These are phyloP conservation scores for Hymenoscyphus fraxineus DNA, from an alignment of 2,329 filamentous ascomycete genomes.

Conservation along the genomic window DNA sequence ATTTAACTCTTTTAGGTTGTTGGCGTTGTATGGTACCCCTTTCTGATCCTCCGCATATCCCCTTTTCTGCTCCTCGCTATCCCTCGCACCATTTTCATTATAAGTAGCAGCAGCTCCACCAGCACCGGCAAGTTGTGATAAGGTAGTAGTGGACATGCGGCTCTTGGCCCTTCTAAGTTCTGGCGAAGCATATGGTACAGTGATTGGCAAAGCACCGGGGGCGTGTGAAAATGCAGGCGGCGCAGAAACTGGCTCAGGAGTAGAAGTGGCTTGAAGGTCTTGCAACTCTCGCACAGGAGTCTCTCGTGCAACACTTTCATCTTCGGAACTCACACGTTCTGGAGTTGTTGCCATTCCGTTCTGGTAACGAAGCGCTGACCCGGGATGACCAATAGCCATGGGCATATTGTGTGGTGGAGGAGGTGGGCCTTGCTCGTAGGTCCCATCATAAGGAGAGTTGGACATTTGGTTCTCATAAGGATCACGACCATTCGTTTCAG, in stretches of 20 bases:
- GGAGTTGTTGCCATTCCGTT: slow-evolving; percentile 46
- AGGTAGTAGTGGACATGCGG: slow-evolving; percentile 75
- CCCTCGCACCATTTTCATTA: slow-evolving; percentile 40
- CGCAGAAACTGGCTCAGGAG: slow-evolving; percentile 68
- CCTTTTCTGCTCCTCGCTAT: slow-evolving; percentile 24
- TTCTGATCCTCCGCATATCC: slow-evolving; percentile 35
- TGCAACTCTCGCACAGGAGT: slow-evolving; percentile 50
- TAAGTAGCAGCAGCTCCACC: slow-evolving; percentile 43
- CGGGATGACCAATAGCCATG: slow-evolving; percentile 14
- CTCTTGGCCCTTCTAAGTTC: slow-evolving; percentile 79
- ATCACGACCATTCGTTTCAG: slow-evolving; percentile 32
- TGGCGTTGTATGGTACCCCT: slow-evolving; percentile 39
- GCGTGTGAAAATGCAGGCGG: slow-evolving; percentile 79
- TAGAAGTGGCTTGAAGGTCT: slow-evolving; percentile 52
- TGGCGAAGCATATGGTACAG: slow-evolving; percentile 68
- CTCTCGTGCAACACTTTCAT: slow-evolving; percentile 42
- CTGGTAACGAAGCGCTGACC: slow-evolving; percentile 39
- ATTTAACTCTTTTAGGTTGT: slow-evolving; percentile 34
- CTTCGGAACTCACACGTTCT: slow-evolving; percentile 55
- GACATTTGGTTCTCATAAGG: slow-evolving; percentile 24
- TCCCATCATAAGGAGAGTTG: slow-evolving; percentile 26
- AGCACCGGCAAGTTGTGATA: slow-evolving; percentile 74
- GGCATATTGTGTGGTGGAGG: slow-evolving; percentile 29
- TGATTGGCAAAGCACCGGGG: slow-evolving; percentile 65
- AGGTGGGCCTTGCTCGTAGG: slow-evolving; percentile 25